phyloP scores from a whole-genome alignment of 228 moss, liverwort and hornwort genomes.

The Sphagnum magellanicum region DNA sequence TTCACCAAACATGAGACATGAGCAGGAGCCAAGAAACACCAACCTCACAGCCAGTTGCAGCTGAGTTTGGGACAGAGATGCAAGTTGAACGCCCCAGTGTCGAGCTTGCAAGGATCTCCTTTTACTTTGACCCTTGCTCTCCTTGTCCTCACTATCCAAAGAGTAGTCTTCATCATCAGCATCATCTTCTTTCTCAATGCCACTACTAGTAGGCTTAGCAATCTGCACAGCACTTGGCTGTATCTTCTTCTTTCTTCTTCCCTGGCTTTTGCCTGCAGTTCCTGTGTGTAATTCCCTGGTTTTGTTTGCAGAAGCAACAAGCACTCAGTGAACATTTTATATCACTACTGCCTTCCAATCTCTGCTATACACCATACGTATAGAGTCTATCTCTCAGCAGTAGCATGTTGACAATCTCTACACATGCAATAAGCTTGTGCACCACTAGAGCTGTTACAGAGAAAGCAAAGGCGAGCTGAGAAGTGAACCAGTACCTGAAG shows the following conservation, averaged over 20 bases:
- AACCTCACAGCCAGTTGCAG: slow-evolving; percentile 53
- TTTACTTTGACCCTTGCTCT: slow-evolving; percentile 57
- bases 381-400: too few species aligned
- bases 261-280: slow-evolving; percentile 57
- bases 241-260: slow-evolving; percentile 46
- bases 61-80: slow-evolving; percentile 40
- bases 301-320: slow-evolving; percentile 1
- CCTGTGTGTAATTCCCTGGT: slow-evolving; percentile 48
- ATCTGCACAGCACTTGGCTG: slow-evolving; percentile 33
- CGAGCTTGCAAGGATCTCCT: slow-evolving; percentile 38
- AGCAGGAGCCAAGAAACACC: neutral
- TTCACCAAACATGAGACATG: too few species aligned
- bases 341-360: too few species aligned
- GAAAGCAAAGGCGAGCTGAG: too few species aligned
- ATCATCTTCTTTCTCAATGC: slow-evolving; percentile 20
- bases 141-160: slow-evolving; percentile 37
- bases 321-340: too few species aligned
- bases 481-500: too few species aligned
- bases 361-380: too few species aligned
- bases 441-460: too few species aligned
- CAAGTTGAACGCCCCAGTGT: slow-evolving; percentile 41
- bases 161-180: slow-evolving; percentile 8
- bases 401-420: too few species aligned
- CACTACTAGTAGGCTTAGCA: slow-evolving; percentile 25
- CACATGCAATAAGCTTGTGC: too few species aligned